These are phyloP conservation scores for Kuraishia cidri DNA, from an alignment of 805 yeast species.

Conservation along the genomic window DNA sequence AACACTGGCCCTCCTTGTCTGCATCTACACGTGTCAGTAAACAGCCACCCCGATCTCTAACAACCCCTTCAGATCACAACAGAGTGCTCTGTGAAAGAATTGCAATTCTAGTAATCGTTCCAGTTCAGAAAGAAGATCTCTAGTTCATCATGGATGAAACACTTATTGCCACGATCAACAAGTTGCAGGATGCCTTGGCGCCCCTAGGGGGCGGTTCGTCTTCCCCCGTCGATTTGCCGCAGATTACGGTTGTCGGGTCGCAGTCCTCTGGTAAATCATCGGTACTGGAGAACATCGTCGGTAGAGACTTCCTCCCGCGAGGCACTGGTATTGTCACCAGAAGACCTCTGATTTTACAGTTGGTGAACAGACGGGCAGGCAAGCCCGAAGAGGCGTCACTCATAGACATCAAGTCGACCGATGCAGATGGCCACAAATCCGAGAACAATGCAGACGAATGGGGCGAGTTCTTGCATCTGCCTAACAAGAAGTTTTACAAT, in stretches of 20 bases:
- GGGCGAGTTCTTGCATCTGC: slow-evolving; percentile 96
- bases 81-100: too few species aligned
- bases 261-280: slow-evolving; percentile 88
- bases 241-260: slow-evolving; percentile 91
- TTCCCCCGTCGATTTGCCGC: slow-evolving; percentile 90
- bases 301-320: slow-evolving; percentile 84
- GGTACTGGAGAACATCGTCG: slow-evolving; percentile 84
- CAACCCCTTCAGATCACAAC: too few species aligned
- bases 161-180: slow-evolving; percentile 77
- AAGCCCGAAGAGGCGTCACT: slow-evolving; percentile 20
- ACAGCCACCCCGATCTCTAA: too few species aligned
- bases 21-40: too few species aligned
- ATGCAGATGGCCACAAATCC: slow-evolving; percentile 36
- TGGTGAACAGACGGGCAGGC: slow-evolving; percentile 56
- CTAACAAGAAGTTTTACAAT: slow-evolving; percentile 79
- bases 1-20: too few species aligned
- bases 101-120: too few species aligned
- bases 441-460: slow-evolving; percentile 82
- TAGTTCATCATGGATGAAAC: slow-evolving; percentile 65
- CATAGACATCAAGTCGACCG: slow-evolving; percentile 32
- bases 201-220: slow-evolving; percentile 86
- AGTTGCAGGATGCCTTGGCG: slow-evolving; percentile 93
- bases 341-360: slow-evolving; percentile 77
- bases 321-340: slow-evolving; percentile 92
- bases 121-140: too few species aligned